Evolutionary conservation across 257 asterid species (phyloP), one percentile per base, ranked within the genome.

Genomic region (Fraxinus americana): DNA sequence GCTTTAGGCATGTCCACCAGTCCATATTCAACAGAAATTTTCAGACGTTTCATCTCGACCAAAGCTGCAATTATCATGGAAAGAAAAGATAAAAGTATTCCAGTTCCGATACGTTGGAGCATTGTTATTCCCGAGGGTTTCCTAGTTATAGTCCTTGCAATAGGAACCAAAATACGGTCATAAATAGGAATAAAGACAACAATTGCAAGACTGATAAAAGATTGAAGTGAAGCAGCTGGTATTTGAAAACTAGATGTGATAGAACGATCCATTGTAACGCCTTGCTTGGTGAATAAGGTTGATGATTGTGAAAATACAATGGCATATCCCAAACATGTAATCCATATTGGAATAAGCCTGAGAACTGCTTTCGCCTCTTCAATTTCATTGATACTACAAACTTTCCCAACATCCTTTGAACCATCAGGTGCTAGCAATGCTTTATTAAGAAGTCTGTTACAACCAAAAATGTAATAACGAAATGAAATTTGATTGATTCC

Each of bases 291-390:
- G 30, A 75, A 83, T 2, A 82, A 48, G 13, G 82, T 82, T 4
- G 75, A 74, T 23, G 76, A 43, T 79, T 78, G 83, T 63, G 83
- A 72, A 65, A 10, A 75, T 34, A 78, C 80, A 59, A 82, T 36
- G 7, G 78, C 86, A 69, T 74, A 82, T 29, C 70, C 79, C 74
- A 82, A 78, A 68, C 80, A 71, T 4, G 79, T 63, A 3, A 13
- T 35, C 86, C 83, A 82, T 70, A 82, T 78, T 2, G 80, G 86
- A 69, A 78, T 36, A 27, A 82, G 71, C n/a, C 80, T 54, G 48
- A 66, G 57, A 27, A 82, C 38, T 66, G 70, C 69, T 25, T 78
- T 82, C 32, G 32, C 72, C 29, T 74, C 77, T 74, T 78, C 80
- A 45, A 17, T 27, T 21, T 77, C 76, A 52, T 66, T 19, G n/a